phyloP scores from a whole-genome alignment of 768 basidiomycete species.

The Cytidiella melzeri region DNA sequence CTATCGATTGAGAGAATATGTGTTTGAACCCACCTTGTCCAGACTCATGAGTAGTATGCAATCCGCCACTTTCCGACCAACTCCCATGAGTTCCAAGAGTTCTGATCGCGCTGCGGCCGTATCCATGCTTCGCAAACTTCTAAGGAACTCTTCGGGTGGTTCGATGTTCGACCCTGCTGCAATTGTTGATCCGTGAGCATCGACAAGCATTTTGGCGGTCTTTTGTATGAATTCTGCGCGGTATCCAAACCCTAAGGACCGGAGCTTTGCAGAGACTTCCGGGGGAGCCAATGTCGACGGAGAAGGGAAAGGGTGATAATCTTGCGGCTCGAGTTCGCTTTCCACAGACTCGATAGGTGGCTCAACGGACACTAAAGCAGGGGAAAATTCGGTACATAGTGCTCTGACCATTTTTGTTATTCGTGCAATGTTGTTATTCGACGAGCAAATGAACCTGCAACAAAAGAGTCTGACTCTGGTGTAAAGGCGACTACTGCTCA shows the following conservation, averaged over 20 bases:
- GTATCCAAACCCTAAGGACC: conserved; percentile 91
- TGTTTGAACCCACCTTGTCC: conserved; percentile 73
- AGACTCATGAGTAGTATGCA: conserved; percentile 90
- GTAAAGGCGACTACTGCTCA: too few relatives aligned
- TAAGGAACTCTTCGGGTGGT: conserved; percentile 56
- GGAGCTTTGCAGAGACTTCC: conserved; percentile 55
- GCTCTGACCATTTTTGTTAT: conserved; percentile 91
- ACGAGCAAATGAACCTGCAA: conserved; percentile 93
- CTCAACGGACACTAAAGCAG: conserved; percentile 48
- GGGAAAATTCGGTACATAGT: conserved; percentile 73
- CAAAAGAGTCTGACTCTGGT: too few relatives aligned
- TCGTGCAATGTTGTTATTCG: conserved; percentile 92
- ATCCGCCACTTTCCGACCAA: conserved; percentile 96
- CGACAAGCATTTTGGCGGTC: conserved; percentile 74
- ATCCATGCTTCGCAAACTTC: conserved; percentile 38
- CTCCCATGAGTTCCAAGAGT: conserved; percentile 79
- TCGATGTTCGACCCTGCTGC: conserved; percentile 26
- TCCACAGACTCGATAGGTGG: conserved; percentile 17
- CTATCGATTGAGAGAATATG: too few relatives aligned
- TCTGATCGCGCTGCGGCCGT: conserved; percentile 64
- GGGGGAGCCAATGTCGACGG: conserved; percentile 61
- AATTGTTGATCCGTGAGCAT: conserved; percentile 33
- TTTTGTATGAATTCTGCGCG: conserved; percentile 85
- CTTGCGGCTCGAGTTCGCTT: conserved; percentile 16
- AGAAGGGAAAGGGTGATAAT: conserved; percentile 80